Percentiles rank a stretch among this genome's conserved stretches.
Evolutionary conservation across 148 eudicot species (phyloP).

Genomic region (Nepenthes gracilis): DNA sequence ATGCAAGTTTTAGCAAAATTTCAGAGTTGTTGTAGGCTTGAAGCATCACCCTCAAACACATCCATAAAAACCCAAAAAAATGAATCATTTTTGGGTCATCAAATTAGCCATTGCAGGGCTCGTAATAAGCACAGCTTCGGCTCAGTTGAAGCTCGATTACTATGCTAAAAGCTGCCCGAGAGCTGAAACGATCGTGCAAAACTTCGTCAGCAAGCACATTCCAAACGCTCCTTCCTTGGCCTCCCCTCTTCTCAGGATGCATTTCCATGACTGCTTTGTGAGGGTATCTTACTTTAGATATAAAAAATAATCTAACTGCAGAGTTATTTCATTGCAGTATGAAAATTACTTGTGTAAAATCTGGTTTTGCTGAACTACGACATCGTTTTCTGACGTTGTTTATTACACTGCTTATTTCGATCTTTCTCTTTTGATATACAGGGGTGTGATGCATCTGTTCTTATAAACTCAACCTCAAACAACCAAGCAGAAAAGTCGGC

Average conservation of each 20-base stretch:
- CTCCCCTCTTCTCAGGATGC: conserved; percentile 34
- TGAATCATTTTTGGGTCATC: too few species aligned
- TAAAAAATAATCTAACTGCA: too few species aligned
- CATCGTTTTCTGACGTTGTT: too few species aligned
- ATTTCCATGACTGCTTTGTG: conserved; percentile 60
- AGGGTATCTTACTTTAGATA: conserved; percentile 17
- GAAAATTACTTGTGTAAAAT: too few species aligned
- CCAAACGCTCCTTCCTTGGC: conserved; percentile 42
- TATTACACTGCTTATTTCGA: too few species aligned
- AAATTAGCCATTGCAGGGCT: too few species aligned
- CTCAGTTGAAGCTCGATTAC: conserved; percentile 21
- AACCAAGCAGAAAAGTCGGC: conserved; percentile 27
- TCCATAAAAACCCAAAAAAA: neutral
- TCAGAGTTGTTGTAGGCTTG: too few species aligned
- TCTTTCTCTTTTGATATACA: neutral
- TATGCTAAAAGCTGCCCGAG: conserved; percentile 39
- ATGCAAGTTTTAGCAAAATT: too few species aligned
- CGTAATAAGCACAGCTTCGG: conserved; percentile 2
- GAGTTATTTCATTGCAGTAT: too few species aligned
- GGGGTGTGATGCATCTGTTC: conserved; percentile 39
- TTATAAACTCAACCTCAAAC: conserved; percentile 17
- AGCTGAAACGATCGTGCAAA: conserved; percentile 39
- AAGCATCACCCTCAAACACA: too few species aligned
- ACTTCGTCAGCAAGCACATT: conserved; percentile 28
- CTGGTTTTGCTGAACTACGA: too few species aligned